Evolutionary conservation across 345 rosid genomes (phyloP).

Genomic region (Cardamine chenopodiifolia): DNA sequence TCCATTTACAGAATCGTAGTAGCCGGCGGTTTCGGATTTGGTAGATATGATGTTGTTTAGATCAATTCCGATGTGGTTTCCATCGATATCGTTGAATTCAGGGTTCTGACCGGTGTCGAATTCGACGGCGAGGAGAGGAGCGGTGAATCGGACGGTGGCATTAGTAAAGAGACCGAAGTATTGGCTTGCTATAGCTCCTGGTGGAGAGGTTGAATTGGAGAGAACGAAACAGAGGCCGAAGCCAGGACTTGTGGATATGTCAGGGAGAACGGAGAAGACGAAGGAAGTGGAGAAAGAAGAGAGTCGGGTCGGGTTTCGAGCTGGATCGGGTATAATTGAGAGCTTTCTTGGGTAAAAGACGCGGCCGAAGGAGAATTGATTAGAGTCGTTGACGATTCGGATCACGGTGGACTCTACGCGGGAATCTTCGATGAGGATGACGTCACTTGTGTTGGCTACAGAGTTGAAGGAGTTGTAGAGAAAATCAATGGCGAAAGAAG

Average conservation of each 20-base stretch:
- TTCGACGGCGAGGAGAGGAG: conserved; percentile 77
- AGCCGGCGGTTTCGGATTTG: conserved; percentile 50
- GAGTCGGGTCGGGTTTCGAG: conserved; percentile 50
- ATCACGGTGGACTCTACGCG: conserved; percentile 57
- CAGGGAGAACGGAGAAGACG: conserved; percentile 50
- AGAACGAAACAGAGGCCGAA: conserved; percentile 87
- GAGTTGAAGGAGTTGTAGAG: conserved; percentile 65
- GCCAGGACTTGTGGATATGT: conserved; percentile 68
- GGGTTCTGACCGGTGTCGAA: conserved; percentile 74
- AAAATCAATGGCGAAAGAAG: conserved; percentile 53
- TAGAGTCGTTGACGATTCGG: conserved; percentile 66
- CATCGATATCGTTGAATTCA: conserved; percentile 67
- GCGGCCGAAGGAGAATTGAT: conserved; percentile 60
- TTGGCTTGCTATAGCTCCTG: conserved; percentile 67
- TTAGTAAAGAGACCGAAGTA: conserved; percentile 73
- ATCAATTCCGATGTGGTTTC: conserved; percentile 76
- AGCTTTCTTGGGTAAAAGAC: conserved; percentile 61
- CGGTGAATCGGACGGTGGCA: conserved; percentile 42
- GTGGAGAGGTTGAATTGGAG: conserved; percentile 74
- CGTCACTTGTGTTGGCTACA: conserved; percentile 46
- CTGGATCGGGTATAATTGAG: conserved; percentile 47
- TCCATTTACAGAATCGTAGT: conserved; percentile 55
- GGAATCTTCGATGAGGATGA: conserved; percentile 67
- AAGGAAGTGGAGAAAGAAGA: conserved; percentile 75
- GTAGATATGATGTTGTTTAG: conserved; percentile 59